Percentiles rank a stretch among this genome's conserved stretches.
phyloP scores from a whole-genome alignment of 202 grass and related monocot genomes.

The Setaria viridis region DNA sequence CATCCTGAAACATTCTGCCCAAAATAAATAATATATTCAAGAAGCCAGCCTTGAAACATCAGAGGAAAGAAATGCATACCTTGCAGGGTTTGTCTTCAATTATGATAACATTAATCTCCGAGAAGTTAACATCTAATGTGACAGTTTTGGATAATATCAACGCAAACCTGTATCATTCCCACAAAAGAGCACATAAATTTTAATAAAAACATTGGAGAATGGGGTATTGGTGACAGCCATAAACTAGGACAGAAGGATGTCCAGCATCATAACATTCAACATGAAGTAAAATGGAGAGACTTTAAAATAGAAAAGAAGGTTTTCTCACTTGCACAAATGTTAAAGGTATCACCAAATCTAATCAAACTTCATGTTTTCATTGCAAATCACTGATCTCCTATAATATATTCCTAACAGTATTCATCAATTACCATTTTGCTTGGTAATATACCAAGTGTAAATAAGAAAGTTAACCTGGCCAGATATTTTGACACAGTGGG shows the following conservation, averaged over 20 bases:
- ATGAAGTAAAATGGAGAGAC: too few species aligned
- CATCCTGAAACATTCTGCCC: slow-evolving; percentile 50
- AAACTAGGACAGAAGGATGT: background rate
- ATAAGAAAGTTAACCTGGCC: slow-evolving; percentile 58
- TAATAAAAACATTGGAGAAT: too few species aligned
- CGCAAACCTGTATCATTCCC: slow-evolving; percentile 58
- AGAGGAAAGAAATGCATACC: slow-evolving; percentile 44
- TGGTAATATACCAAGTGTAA: background rate
- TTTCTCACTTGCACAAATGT: too few species aligned
- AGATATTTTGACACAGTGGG: slow-evolving; percentile 68
- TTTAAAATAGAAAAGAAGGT: too few species aligned
- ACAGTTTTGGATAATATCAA: slow-evolving; percentile 80
- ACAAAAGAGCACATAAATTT: slow-evolving; percentile 2
- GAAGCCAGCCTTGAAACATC: background rate
- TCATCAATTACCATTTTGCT: background rate
- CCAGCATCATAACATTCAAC: too few species aligned
- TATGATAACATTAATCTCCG: slow-evolving; percentile 41
- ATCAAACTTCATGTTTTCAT: slow-evolving; percentile 1
- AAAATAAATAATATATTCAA: slow-evolving; percentile 10
- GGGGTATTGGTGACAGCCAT: too few species aligned
- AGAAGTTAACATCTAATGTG: slow-evolving; percentile 60
- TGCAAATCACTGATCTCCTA: background rate
- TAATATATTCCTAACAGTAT: slow-evolving; percentile 1
- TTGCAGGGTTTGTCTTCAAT: slow-evolving; percentile 66
- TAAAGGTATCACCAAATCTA: background rate